These are phyloP conservation scores for Xylaria sp. DNA, from an alignment of 2,329 filamentous ascomycete species.

Conservation along the genomic window DNA sequence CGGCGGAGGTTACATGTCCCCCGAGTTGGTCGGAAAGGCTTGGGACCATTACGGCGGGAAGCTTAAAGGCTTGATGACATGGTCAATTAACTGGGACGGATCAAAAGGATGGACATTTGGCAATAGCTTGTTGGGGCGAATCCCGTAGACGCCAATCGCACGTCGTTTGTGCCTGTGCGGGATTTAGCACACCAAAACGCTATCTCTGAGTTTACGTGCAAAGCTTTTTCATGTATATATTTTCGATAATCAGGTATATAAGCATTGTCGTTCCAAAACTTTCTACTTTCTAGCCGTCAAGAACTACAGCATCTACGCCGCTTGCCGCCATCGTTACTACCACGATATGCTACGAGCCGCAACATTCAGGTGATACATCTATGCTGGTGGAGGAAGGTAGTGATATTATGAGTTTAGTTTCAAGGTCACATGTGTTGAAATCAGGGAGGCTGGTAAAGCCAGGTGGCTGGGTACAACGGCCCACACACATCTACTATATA, in stretches of 20 bases:
- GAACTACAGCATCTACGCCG: too few relatives aligned
- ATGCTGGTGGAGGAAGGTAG: too few relatives aligned
- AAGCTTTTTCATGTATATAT: slow-evolving; percentile 1
- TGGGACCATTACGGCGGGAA: slow-evolving; percentile 41
- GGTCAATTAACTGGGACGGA: slow-evolving; percentile 47
- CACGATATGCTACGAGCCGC: too few relatives aligned
- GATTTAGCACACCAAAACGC: background rate
- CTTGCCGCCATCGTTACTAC: too few relatives aligned
- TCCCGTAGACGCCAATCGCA: background rate
- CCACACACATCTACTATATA: too few relatives aligned
- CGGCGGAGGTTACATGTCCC: slow-evolving; percentile 43
- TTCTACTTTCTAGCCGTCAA: background rate
- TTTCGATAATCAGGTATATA: background rate
- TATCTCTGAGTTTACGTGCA: background rate
- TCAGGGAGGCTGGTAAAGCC: too few relatives aligned
- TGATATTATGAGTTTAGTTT: too few relatives aligned
- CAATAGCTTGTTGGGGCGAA: slow-evolving; percentile 40
- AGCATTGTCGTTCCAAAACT: too few relatives aligned
- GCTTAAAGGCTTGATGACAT: slow-evolving; percentile 46
- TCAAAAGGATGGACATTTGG: slow-evolving; percentile 44
- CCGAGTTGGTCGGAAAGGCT: slow-evolving; percentile 39
- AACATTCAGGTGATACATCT: too few relatives aligned
- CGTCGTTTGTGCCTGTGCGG: background rate
- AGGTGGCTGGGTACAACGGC: too few relatives aligned
- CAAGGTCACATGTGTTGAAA: too few relatives aligned